Percentiles rank a stretch among this genome's conserved stretches.
These are phyloP conservation scores for Debaryomycetaceae sp. DNA, from an alignment of 1,139 yeast genomes.

Conservation along the genomic window DNA sequence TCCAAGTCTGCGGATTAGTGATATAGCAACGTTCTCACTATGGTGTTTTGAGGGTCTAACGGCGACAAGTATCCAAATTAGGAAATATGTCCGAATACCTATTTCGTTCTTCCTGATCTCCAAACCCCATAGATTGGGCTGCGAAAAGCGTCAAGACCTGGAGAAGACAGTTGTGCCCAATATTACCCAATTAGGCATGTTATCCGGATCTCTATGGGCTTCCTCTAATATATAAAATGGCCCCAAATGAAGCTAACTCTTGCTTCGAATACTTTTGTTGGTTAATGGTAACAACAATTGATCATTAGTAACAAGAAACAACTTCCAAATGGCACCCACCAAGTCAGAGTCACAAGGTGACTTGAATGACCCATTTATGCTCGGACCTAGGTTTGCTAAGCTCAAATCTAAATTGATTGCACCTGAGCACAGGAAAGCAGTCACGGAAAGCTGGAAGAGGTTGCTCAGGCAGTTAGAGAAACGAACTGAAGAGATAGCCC, in stretches of 20 bases:
- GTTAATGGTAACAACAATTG: neutral
- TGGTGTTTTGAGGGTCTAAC: too few species aligned
- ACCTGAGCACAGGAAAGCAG: conserved; percentile 18
- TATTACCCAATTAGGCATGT: too few species aligned
- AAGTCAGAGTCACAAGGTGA: neutral
- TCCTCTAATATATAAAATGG: neutral
- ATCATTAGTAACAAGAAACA: neutral
- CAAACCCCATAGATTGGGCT: too few species aligned
- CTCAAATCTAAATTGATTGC: conserved; percentile 15
- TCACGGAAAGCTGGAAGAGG: conserved; percentile 20
- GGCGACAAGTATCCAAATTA: too few species aligned
- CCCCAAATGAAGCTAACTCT: neutral
- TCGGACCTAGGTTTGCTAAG: conserved; percentile 7
- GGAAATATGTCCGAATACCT: too few species aligned
- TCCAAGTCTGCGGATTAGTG: too few species aligned
- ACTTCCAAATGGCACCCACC: neutral
- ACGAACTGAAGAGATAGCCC: conserved; percentile 4
- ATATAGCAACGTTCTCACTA: too few species aligned
- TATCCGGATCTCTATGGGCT: too few species aligned
- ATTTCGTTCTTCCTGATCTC: too few species aligned
- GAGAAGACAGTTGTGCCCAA: too few species aligned
- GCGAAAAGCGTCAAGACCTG: too few species aligned
- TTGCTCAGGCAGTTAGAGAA: conserved; percentile 15
- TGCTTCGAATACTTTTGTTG: too few species aligned
- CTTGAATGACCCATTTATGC: neutral